Conservation (phyloP, 352 stramenopile genomes). For the Globisporangium orthogonon region DNA sequence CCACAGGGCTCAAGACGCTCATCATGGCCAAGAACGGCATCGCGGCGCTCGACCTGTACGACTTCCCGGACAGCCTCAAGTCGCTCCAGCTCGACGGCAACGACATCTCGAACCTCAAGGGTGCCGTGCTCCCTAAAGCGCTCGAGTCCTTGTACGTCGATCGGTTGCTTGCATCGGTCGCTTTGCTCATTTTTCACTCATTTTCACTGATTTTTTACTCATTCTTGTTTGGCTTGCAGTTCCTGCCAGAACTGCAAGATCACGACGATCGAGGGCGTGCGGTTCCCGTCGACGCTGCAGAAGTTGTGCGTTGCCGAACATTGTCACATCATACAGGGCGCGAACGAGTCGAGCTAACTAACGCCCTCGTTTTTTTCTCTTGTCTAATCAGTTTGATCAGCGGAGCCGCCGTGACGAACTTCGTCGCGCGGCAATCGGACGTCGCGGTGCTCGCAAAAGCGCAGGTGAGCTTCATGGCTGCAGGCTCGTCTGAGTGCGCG, state of each 20-base stretch:
- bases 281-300: constrained; percentile 25
- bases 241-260: constrained; percentile 16
- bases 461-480: neutral
- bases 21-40: constrained; percentile 10
- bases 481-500: neutral
- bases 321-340: too few species aligned
- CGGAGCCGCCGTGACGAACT: constrained; percentile 21
- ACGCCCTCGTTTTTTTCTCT: neutral
- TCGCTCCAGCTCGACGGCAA: constrained; percentile 30
- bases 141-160: constrained; percentile 24
- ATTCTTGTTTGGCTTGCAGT: neutral
- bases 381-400: constrained; percentile 7
- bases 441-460: constrained; percentile 13
- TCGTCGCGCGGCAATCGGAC: constrained; percentile 30
- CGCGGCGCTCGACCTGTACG: constrained; percentile 8
- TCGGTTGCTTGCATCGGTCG: neutral
- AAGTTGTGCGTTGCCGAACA: constrained; percentile 19
- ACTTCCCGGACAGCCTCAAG: constrained; percentile 15
- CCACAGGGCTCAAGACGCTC: constrained; percentile 7
- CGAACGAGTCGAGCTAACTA: too few species aligned
- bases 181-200: too few species aligned
- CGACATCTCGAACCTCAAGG: constrained; percentile 24
- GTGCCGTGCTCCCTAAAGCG: constrained; percentile 31
- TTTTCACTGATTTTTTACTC: too few species aligned
- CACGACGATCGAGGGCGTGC: constrained; percentile 16